These are phyloP conservation scores for Fusarium phyllophilum DNA, from an alignment of 2,329 filamentous ascomycete species.

Conservation along the genomic window DNA sequence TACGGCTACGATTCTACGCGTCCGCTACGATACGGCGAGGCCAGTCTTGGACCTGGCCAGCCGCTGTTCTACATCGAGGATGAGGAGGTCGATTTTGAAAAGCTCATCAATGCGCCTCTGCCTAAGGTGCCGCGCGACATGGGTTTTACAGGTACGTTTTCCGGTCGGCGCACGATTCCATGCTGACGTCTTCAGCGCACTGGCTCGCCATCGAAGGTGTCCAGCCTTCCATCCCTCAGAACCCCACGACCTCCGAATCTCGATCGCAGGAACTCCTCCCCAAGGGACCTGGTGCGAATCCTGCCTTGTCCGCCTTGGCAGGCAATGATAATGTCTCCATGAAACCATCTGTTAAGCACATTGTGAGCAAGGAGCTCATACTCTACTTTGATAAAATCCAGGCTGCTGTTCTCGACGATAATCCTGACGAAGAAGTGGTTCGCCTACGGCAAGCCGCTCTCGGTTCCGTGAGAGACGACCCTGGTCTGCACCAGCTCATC, in stretches of 20 bases:
- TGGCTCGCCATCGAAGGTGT: conserved; percentile 98
- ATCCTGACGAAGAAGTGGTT: conserved; percentile 78
- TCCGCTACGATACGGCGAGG: conserved; percentile 90
- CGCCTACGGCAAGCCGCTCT: conserved; percentile 84
- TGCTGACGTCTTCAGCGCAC: conserved; percentile 70
- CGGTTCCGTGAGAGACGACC: conserved; percentile 86
- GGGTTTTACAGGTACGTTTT: conserved; percentile 80
- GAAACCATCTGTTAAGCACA: conserved; percentile 93
- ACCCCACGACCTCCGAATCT: conserved; percentile 87
- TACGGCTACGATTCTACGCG: conserved; percentile 96
- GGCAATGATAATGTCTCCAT: conserved; percentile 86
- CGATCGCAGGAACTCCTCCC: conserved; percentile 86
- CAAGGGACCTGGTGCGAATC: conserved; percentile 89
- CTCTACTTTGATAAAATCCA: conserved; percentile 98
- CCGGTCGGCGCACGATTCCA: no score
- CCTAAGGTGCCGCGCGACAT: conserved; percentile 95
- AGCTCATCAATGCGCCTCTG: conserved; percentile 94
- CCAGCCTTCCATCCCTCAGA: conserved; percentile 95
- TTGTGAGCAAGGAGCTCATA: conserved; percentile 94
- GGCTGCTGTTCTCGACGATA: conserved; percentile 86
- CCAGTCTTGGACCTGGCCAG: conserved; percentile 91
- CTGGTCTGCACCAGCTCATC: conserved; percentile 92
- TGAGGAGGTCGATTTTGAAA: conserved; percentile 98
- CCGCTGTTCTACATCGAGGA: conserved; percentile 98
- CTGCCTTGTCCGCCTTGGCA: conserved; percentile 81